Conservation (phyloP, 768 basidiomycete species). For the Pleurotus platypus region DNA sequence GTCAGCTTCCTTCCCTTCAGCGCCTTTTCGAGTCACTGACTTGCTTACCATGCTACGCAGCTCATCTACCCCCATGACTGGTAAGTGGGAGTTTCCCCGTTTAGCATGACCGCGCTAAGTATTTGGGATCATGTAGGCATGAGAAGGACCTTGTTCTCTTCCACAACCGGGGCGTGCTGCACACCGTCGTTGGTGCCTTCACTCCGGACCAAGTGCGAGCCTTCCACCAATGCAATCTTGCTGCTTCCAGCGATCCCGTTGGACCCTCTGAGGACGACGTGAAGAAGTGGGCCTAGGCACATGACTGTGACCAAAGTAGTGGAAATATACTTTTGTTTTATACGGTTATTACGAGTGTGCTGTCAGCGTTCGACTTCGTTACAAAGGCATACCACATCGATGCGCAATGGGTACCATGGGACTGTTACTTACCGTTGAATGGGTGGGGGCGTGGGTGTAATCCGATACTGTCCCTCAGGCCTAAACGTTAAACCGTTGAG, state of each 20-base stretch:
- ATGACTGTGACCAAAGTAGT: background rate
- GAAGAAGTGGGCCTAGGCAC: constrained; percentile 47
- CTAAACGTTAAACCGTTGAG: too few species aligned
- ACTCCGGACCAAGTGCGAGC: constrained; percentile 61
- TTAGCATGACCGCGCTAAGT: background rate
- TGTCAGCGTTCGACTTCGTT: too few species aligned
- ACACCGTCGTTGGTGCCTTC: constrained; percentile 81
- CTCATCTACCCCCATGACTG: constrained; percentile 90
- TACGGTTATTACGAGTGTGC: too few species aligned
- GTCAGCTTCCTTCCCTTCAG: constrained; percentile 31
- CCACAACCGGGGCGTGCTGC: constrained; percentile 81
- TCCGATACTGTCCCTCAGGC: too few species aligned
- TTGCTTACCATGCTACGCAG: constrained; percentile 23
- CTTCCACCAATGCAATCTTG: constrained; percentile 89
- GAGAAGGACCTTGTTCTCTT: constrained; percentile 77
- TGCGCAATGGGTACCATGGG: too few species aligned
- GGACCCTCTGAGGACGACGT: constrained; percentile 72
- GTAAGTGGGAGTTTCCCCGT: constrained; percentile 27
- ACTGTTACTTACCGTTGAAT: too few species aligned
- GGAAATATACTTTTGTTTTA: too few species aligned
- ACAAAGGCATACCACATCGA: too few species aligned
- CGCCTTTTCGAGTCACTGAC: background rate
- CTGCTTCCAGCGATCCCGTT: constrained; percentile 66
- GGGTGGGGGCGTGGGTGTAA: too few species aligned
- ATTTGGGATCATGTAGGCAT: constrained; percentile 20